Percentiles rank a stretch among this genome's conserved stretches.
These are phyloP conservation scores for Kwoniella heveanensis DNA, from an alignment of 768 basidiomycete species.

Conservation along the genomic window DNA sequence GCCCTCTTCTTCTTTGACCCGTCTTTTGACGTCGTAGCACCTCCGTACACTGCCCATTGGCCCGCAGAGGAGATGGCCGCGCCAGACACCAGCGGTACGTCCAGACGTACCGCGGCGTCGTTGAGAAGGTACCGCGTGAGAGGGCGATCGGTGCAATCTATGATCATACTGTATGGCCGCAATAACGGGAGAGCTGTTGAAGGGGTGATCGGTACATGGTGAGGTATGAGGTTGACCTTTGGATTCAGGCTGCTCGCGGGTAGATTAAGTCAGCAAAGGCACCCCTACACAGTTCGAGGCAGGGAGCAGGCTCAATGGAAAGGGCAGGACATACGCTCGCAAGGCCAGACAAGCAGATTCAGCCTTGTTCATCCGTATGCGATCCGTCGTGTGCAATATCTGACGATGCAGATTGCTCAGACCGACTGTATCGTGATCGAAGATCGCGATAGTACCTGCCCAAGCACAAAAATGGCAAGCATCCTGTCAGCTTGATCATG, in stretches of 20 bases:
- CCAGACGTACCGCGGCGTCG: constrained; percentile 73
- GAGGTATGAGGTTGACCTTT: constrained; percentile 63
- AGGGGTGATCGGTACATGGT: constrained; percentile 61
- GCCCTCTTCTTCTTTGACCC: constrained; percentile 63
- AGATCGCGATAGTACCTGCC: constrained; percentile 76
- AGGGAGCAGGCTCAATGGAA: too few species aligned
- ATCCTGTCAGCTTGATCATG: too few species aligned
- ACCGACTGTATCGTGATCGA: constrained; percentile 87
- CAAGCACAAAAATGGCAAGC: too few species aligned
- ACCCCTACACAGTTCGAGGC: too few species aligned
- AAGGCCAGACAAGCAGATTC: constrained; percentile 75
- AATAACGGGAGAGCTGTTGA: constrained; percentile 65
- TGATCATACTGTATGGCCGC: constrained; percentile 68
- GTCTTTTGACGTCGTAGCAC: constrained; percentile 48
- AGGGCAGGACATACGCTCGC: constrained; percentile 60
- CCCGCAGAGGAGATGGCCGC: constrained; percentile 68
- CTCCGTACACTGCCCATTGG: constrained; percentile 55
- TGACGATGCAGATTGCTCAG: constrained; percentile 89
- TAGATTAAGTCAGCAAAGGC: background rate
- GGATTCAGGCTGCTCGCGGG: constrained; percentile 69
- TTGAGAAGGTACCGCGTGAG: constrained; percentile 90
- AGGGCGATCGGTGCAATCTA: constrained; percentile 94
- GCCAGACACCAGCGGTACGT: constrained; percentile 85
- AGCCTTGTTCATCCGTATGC: constrained; percentile 77
- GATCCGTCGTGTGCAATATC: constrained; percentile 74